Evolutionary conservation across 2,329 filamentous ascomycete species (phyloP).

Genomic region (Monilinia aucupariae): DNA sequence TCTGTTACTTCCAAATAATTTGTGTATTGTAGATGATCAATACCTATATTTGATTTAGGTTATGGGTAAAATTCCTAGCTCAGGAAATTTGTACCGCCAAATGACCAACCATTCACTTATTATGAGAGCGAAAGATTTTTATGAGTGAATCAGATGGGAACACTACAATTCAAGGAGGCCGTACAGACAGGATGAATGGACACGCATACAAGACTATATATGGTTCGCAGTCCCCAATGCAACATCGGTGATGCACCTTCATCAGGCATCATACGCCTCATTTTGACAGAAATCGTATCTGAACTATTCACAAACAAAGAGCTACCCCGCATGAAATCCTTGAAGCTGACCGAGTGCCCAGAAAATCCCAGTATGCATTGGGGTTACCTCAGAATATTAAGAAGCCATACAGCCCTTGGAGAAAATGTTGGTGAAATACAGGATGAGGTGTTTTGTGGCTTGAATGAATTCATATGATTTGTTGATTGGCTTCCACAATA

Average conservation of each 20-base stretch:
- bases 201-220: not conserved
- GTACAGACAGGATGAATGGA: not conserved
- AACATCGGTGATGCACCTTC: slow-evolving; percentile 1
- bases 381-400: slow-evolving; percentile 1
- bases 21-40: not conserved
- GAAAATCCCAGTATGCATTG: not conserved
- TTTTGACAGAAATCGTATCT: not conserved
- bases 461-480: slow-evolving; percentile 3
- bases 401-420: not conserved
- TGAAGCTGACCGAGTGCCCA: slow-evolving; percentile 2
- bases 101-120: not conserved
- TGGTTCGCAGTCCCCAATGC: not conserved
- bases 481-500: not conserved
- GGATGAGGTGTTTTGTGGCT: not conserved
- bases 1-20: not conserved
- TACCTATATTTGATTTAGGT: not conserved
- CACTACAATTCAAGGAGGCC: not conserved
- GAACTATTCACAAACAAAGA: not conserved
- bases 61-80: not conserved
- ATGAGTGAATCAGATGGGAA: slow-evolving; percentile 1
- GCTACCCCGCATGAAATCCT: slow-evolving; percentile 15
- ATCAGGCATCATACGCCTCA: not conserved
- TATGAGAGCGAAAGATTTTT: not conserved
- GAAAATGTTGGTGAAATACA: not conserved
- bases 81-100: not conserved